A percentile compares a stretch with the other conserved stretches of the same genome.
phyloP scores from a whole-genome alignment of 1,139 yeast genomes.

The Kazachstania sp. region DNA sequence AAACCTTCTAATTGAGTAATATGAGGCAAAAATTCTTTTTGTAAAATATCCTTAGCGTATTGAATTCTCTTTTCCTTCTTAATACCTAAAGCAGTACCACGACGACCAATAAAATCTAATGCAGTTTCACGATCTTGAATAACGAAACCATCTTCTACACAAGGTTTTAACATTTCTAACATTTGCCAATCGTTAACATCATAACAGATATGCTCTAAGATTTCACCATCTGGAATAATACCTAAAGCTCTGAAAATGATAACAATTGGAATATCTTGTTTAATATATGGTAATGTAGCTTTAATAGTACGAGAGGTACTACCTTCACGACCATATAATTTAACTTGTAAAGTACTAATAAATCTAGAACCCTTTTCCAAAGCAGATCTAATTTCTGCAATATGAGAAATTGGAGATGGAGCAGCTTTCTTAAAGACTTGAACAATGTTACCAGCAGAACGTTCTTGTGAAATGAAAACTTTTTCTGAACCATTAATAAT shows the following conservation, averaged over 20 bases:
- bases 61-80: slow-evolving; percentile 97
- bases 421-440: slow-evolving; percentile 98
- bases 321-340: slow-evolving; percentile 78
- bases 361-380: slow-evolving; percentile 94
- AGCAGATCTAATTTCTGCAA: slow-evolving; percentile 95
- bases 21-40: slow-evolving; percentile 92
- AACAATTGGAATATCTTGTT: slow-evolving; percentile 93
- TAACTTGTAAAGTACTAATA: slow-evolving; percentile 89
- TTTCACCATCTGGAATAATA: slow-evolving; percentile 98
- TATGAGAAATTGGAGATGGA: slow-evolving; percentile 91
- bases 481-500: slow-evolving; percentile 97
- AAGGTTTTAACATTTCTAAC: slow-evolving; percentile 98
- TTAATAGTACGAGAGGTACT: slow-evolving; percentile 74
- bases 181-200: slow-evolving; percentile 98
- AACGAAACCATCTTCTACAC: slow-evolving; percentile 98
- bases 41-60: slow-evolving; percentile 92
- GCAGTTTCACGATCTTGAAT: slow-evolving; percentile 98
- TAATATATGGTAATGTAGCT: slow-evolving; percentile 92
- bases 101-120: slow-evolving; percentile 93
- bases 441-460: slow-evolving; percentile 96
- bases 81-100: slow-evolving; percentile 91
- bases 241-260: slow-evolving; percentile 97
- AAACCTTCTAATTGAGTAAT: slow-evolving; percentile 96
- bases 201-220: slow-evolving; percentile 93
- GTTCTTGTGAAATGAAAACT: slow-evolving; percentile 95